Percentiles rank a stretch among this genome's conserved stretches.
Evolutionary conservation across 2,329 filamentous ascomycete genomes (phyloP).

Genomic region (Xylariaceae sp.): DNA sequence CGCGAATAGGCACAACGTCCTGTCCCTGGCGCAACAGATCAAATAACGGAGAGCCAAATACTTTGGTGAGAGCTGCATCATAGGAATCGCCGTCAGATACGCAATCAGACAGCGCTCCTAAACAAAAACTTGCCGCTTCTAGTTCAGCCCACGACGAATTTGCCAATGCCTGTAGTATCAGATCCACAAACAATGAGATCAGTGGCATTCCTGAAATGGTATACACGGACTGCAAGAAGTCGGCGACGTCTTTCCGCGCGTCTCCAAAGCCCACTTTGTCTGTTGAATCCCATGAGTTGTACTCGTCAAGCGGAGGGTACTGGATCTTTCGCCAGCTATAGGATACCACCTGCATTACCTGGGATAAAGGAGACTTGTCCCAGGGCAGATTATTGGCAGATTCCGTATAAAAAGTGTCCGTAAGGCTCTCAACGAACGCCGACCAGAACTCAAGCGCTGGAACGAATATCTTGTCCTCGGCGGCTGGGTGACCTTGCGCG

Average conservation of each 20-base stretch:
- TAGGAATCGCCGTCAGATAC: slow-evolving; percentile 52
- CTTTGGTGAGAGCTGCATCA: slow-evolving; percentile 53
- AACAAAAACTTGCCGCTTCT: slow-evolving; percentile 58
- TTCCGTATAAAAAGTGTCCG: slow-evolving; percentile 52
- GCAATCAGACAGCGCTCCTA: slow-evolving; percentile 65
- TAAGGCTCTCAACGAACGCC: slow-evolving; percentile 66
- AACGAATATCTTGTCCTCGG: slow-evolving; percentile 71
- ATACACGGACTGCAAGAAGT: slow-evolving; percentile 70
- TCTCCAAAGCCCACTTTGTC: slow-evolving; percentile 65
- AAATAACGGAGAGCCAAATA: slow-evolving; percentile 61
- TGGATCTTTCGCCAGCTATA: slow-evolving; percentile 66
- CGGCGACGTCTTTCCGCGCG: slow-evolving; percentile 73
- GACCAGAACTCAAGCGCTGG: slow-evolving; percentile 78
- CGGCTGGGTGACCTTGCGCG: slow-evolving; percentile 61
- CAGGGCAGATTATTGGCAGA: slow-evolving; percentile 45
- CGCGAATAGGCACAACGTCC: slow-evolving; percentile 53
- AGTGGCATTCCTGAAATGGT: slow-evolving; percentile 54
- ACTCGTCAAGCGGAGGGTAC: slow-evolving; percentile 56
- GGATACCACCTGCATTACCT: slow-evolving; percentile 61
- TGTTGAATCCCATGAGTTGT: slow-evolving; percentile 64
- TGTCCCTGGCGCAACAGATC: slow-evolving; percentile 46
- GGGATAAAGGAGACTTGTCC: slow-evolving; percentile 53
- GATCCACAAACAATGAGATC: slow-evolving; percentile 51
- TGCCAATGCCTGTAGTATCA: slow-evolving; percentile 47
- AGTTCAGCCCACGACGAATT: slow-evolving; percentile 53